These are phyloP conservation scores for Verticillium tricorpus DNA, from an alignment of 2,329 filamentous ascomycete genomes.

Conservation along the genomic window DNA sequence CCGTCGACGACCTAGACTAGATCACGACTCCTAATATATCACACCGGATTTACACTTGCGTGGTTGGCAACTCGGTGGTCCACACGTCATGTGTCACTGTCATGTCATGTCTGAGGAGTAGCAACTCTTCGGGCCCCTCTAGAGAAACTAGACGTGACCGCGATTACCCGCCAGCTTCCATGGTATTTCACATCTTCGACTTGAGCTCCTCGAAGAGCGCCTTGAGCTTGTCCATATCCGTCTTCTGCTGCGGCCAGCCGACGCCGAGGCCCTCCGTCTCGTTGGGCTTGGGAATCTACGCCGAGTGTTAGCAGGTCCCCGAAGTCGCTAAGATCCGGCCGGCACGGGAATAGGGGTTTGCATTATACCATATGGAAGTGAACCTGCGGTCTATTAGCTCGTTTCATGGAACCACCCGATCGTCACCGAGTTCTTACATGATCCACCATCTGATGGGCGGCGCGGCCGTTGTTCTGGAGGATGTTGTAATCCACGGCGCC, in stretches of 20 bases:
- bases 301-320: constrained; percentile 7
- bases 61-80: too few relatives aligned
- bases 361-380: constrained; percentile 83
- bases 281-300: constrained; percentile 89
- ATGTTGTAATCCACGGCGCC: constrained; percentile 85
- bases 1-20: constrained; percentile 43
- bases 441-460: constrained; percentile 88
- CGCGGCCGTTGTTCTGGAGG: constrained; percentile 88
- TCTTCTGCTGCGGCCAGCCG: constrained; percentile 69
- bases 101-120: too few relatives aligned
- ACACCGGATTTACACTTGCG: neutral
- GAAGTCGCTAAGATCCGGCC: constrained; percentile 1
- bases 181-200: constrained; percentile 66
- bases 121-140: too few relatives aligned
- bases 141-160: too few relatives aligned
- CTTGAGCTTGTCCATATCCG: constrained; percentile 81
- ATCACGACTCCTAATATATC: neutral
- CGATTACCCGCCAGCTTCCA: neutral
- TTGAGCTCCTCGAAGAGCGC: constrained; percentile 78
- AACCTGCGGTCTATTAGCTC: constrained; percentile 45
- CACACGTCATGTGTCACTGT: too few relatives aligned
- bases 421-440: constrained; percentile 59
- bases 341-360: constrained; percentile 3
- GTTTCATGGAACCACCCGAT: too few relatives aligned
- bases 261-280: constrained; percentile 73